phyloP scores from a whole-genome alignment of 2,329 filamentous ascomycete species.

The Microascus cirrosus region DNA sequence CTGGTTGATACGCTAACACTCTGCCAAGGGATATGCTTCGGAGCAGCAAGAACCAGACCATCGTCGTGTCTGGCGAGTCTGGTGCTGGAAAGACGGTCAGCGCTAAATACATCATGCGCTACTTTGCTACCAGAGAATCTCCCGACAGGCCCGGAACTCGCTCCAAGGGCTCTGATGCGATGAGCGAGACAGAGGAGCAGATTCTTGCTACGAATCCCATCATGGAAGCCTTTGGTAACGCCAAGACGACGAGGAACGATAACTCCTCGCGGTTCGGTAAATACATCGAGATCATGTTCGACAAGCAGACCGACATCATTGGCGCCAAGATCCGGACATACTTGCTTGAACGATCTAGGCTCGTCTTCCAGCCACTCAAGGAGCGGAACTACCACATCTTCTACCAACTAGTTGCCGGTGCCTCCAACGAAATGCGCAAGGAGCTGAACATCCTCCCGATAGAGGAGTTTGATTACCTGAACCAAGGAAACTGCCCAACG shows the following conservation, averaged over 20 bases:
- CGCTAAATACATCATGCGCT: conserved; percentile 99
- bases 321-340: conserved; percentile 96
- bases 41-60: conserved; percentile 91
- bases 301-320: conserved; percentile 89
- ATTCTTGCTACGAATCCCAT: conserved; percentile 97
- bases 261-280: conserved; percentile 99
- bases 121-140: conserved; percentile 94
- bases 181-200: conserved; percentile 98
- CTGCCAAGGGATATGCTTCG: conserved; percentile 78
- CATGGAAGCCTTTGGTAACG: conserved; percentile 99
- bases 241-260: conserved; percentile 98
- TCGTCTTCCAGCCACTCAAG: conserved; percentile 95
- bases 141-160: conserved; percentile 76
- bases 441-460: conserved; percentile 69
- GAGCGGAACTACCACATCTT: conserved; percentile 99
- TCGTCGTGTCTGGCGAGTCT: conserved; percentile 98
- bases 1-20: not conserved
- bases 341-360: conserved; percentile 82
- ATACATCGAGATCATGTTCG: conserved; percentile 99
- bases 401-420: conserved; percentile 90
- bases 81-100: conserved; percentile 98
- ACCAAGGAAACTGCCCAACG: conserved; percentile 81
- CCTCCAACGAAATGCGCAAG: conserved; percentile 71
- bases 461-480: conserved; percentile 91
- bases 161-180: conserved; percentile 64